Percentiles rank a stretch among this genome's conserved stretches.
phyloP scores from a whole-genome alignment of 2,329 filamentous ascomycete species.

The Colletotrichum chlorophyti region DNA sequence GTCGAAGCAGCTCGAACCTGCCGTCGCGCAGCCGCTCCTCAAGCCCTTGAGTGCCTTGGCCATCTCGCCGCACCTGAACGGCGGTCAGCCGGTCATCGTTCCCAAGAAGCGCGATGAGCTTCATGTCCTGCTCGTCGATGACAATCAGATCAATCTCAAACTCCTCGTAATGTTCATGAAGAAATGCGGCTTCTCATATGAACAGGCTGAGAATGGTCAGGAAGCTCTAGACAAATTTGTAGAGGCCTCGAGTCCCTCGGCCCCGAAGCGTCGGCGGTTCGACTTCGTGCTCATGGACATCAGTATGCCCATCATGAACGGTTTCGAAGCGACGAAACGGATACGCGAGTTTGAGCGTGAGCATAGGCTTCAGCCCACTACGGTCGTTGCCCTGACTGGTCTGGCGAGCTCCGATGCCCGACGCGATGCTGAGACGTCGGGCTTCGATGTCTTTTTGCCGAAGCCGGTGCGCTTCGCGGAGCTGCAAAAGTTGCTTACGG shows the following conservation, averaged over 20 bases:
- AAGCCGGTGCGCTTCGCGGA: conserved; percentile 55
- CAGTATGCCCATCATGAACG: conserved; percentile 63
- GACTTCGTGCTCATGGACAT: conserved; percentile 54
- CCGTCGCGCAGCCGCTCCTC: background rate
- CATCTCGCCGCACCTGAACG: background rate
- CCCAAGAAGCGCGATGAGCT: conserved; percentile 1
- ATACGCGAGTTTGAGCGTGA: conserved; percentile 57
- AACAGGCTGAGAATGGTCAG: conserved; percentile 53
- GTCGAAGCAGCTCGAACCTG: background rate
- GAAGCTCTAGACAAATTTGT: conserved; percentile 54
- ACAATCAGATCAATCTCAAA: conserved; percentile 50
- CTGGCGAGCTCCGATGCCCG: conserved; percentile 55
- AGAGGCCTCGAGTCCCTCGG: conserved; percentile 28
- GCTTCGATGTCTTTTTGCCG: conserved; percentile 57
- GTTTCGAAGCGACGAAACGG: conserved; percentile 52
- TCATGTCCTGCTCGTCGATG: conserved; percentile 47
- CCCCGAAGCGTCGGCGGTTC: conserved; percentile 32
- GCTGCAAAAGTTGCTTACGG: conserved; percentile 43
- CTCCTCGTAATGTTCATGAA: conserved; percentile 49
- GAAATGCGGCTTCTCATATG: conserved; percentile 47
- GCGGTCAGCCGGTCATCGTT: background rate
- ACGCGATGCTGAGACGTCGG: conserved; percentile 54
- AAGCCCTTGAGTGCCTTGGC: conserved; percentile 5
- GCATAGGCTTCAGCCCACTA: conserved; percentile 45
- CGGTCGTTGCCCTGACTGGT: conserved; percentile 59